phyloP scores from a whole-genome alignment of 2,329 filamentous ascomycete genomes.

The Sphaerostilbella broomeana region DNA sequence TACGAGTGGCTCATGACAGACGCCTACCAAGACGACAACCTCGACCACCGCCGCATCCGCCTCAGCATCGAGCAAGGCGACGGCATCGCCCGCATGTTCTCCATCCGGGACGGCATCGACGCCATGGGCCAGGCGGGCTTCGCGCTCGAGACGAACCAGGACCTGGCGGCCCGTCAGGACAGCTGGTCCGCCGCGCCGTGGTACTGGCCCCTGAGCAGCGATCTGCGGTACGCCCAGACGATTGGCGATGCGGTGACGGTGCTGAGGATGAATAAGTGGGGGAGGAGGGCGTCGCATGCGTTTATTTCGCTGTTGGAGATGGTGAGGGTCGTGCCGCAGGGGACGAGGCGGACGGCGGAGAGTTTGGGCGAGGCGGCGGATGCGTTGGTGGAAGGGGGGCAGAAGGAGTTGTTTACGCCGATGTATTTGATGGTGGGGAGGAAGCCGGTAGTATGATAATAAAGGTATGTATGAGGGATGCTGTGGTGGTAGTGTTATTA shows the following conservation, averaged over 20 bases:
- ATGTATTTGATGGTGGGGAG: constrained; percentile 92
- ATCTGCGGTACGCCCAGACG: constrained; percentile 70
- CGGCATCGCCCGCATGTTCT: constrained; percentile 97
- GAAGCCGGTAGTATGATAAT: constrained; percentile 50
- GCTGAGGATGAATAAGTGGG: constrained; percentile 75
- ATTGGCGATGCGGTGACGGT: constrained; percentile 70
- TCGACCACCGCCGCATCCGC: constrained; percentile 80
- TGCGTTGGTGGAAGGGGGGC: constrained; percentile 72
- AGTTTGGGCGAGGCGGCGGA: constrained; percentile 71
- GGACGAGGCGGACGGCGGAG: constrained; percentile 83
- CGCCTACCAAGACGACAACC: constrained; percentile 81
- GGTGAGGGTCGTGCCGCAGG: constrained; percentile 62
- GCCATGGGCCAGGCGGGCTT: constrained; percentile 89
- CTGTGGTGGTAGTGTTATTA: too few relatives aligned
- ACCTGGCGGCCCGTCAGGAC: constrained; percentile 58
- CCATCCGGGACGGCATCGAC: constrained; percentile 67
- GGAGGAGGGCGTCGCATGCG: constrained; percentile 62
- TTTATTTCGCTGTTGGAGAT: constrained; percentile 67
- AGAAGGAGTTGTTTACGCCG: constrained; percentile 82
- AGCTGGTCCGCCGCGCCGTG: constrained; percentile 72
- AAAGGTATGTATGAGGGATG: too few relatives aligned
- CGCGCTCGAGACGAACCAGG: constrained; percentile 74
- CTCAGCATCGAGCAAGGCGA: constrained; percentile 93
- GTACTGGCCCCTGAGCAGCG: constrained; percentile 79
- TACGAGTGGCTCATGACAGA: constrained; percentile 99